Evolutionary conservation across 2,329 filamentous ascomycete species (phyloP).

Genomic region (Ophiosphaerella korrae): DNA sequence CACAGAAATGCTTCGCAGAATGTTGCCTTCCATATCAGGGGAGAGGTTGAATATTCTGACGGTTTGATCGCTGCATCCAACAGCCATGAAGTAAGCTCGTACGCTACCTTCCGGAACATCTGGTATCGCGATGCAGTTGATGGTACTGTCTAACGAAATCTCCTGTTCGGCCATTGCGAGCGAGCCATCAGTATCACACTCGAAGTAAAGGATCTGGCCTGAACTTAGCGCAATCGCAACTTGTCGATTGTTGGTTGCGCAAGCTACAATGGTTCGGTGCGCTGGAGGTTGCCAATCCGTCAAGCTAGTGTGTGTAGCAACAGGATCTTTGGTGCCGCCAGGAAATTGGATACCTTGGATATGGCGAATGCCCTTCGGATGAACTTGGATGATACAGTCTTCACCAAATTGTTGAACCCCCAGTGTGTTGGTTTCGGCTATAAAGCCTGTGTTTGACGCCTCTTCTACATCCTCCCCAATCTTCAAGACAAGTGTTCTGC

Average conservation of each 20-base stretch:
- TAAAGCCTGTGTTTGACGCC: slow-evolving; percentile 89
- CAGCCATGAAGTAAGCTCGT: slow-evolving; percentile 89
- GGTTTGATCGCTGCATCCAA: slow-evolving; percentile 95
- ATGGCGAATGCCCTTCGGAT: slow-evolving; percentile 94
- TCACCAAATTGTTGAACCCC: slow-evolving; percentile 94
- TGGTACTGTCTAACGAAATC: slow-evolving; percentile 91
- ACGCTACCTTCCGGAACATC: slow-evolving; percentile 89
- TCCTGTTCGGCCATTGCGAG: slow-evolving; percentile 92
- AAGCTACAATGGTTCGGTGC: slow-evolving; percentile 93
- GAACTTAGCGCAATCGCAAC: slow-evolving; percentile 93
- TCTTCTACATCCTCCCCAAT: slow-evolving; percentile 98
- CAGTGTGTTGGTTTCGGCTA: slow-evolving; percentile 85
- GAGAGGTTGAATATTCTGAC: slow-evolving; percentile 91
- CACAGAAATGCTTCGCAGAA: slow-evolving; percentile 87
- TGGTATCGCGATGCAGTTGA: slow-evolving; percentile 92
- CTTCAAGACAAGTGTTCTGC: slow-evolving; percentile 87
- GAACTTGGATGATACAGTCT: slow-evolving; percentile 89
- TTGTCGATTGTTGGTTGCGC: slow-evolving; percentile 89
- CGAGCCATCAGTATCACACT: slow-evolving; percentile 90
- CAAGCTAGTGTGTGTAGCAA: slow-evolving; percentile 61
- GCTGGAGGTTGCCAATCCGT: slow-evolving; percentile 95
- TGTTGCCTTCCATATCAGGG: slow-evolving; percentile 73
- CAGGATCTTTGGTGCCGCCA: slow-evolving; percentile 20
- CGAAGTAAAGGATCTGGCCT: slow-evolving; percentile 96
- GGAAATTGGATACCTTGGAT: slow-evolving; percentile 67